Base-by-base conservation (phyloP, 2,329 filamentous ascomycete species). In the Laburnicola sp. region DNA sequence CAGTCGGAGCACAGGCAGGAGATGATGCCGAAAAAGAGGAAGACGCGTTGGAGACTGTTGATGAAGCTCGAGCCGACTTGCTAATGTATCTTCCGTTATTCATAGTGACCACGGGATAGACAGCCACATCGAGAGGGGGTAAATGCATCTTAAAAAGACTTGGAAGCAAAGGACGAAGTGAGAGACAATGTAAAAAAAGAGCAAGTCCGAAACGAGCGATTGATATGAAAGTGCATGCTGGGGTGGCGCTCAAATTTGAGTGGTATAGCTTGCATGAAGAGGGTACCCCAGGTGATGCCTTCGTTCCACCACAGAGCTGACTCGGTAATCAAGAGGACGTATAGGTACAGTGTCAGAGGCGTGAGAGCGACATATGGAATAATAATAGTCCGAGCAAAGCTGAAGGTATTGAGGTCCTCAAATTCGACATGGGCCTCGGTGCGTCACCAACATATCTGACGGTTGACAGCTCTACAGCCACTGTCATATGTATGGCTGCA, bases 91-190 rank as follows among this genome's bases (percentile, higher is more conserved):
- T 55, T 22, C 65, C 68, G 50, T 66, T 63, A 56, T 68, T 69
- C 70, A 73, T 74, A 50, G 64, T 69, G 46, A 62, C 59, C 43
- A 68, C 45, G 7, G 66, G 64, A 52, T 66, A 67, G 43, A 67
- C 56, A 28, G 63, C 62, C 53, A 72, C 58, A 53, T 71, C 64
- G 36, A 71, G 61, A 28, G 71, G 69, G 45, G 69, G 66, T 11
- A 72, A 59, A 47, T 72, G 70, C 71, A 73, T 74, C 62, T 62
- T 70, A 58, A 65, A 58, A 36, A 54, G 45, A 31, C 38, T 34
- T 50, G 28, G 35, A 45, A 46, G 23, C 41, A 42, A 52, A 40
- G 48, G 39, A 45, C 45, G 38, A 43, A 56, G 45, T 26, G 42
- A 50, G 37, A 44, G 53, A 31, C 40, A 44, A 23, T 43, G 60